Evolutionary conservation across 148 eudicot genomes (phyloP).

Genomic region (Rhododendron henanense): DNA sequence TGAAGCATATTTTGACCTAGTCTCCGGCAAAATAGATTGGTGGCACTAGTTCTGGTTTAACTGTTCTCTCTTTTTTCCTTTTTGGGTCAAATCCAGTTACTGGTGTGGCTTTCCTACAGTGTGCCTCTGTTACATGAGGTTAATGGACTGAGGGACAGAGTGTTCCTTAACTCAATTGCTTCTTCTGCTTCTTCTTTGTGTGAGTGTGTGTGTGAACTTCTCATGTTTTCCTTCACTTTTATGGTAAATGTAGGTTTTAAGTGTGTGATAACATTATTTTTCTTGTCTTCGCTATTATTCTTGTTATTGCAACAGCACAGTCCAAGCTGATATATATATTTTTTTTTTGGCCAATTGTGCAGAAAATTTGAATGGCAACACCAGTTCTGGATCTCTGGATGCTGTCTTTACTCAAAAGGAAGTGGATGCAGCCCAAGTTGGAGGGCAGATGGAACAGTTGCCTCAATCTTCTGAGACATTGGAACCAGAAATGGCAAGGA

Average conservation of each 20-base stretch:
- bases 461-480: conserved; percentile 34
- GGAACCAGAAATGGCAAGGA: conserved; percentile 34
- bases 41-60: not conserved
- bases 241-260: not conserved
- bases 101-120: no score
- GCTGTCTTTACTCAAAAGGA: conserved; percentile 15
- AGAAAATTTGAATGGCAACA: conserved; percentile 8
- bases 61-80: not conserved
- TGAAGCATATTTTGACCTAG: no score
- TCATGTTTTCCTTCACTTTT: not conserved
- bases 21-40: not conserved
- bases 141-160: no score
- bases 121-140: no score
- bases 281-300: not conserved
- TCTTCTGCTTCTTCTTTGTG: not conserved
- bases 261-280: not conserved
- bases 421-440: conserved; percentile 8
- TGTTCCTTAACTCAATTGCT: no score
- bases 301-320: not conserved
- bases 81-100: not conserved
- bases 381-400: conserved; percentile 3
- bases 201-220: not conserved
- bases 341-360: not conserved
- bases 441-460: conserved; percentile 17
- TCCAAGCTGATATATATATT: not conserved